A percentile compares a stretch with the other conserved stretches of the same genome.
phyloP scores from a whole-genome alignment of 139 green algal species.

The Chlamydomonas schloesseri region DNA sequence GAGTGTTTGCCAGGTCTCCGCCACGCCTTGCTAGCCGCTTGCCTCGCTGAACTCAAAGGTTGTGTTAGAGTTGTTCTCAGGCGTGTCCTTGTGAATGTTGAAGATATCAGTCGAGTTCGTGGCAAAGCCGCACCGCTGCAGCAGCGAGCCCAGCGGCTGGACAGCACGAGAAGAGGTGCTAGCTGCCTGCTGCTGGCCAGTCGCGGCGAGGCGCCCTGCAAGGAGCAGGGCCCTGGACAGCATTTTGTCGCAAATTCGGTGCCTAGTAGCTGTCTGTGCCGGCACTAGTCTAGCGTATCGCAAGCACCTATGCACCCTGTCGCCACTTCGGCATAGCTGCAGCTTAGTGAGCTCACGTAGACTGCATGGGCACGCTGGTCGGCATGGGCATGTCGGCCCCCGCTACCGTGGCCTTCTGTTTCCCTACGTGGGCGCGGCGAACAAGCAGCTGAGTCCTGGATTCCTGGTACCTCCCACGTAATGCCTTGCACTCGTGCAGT shows the following conservation, averaged over 20 bases:
- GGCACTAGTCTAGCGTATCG: too few species aligned
- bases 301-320: too few species aligned
- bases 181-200: constrained; percentile 2
- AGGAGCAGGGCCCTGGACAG: constrained; percentile 34
- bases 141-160: constrained; percentile 24
- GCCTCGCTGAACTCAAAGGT: constrained; percentile 89
- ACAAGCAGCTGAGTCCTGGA: too few species aligned
- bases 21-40: background rate
- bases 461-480: too few species aligned
- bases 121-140: constrained; percentile 65
- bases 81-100: constrained; percentile 83
- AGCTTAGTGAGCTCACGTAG: too few species aligned
- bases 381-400: too few species aligned
- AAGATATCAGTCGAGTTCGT: constrained; percentile 95
- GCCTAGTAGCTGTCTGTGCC: background rate
- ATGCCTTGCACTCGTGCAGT: too few species aligned
- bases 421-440: too few species aligned
- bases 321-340: too few species aligned
- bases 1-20: background rate
- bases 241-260: constrained; percentile 5
- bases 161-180: background rate
- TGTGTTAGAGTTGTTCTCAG: constrained; percentile 86
- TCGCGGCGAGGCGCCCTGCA: constrained; percentile 25
- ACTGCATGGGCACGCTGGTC: too few species aligned
- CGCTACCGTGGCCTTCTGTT: too few species aligned